A percentile compares a stretch with the other conserved stretches of the same genome.
Conservation (phyloP, 2,329 filamentous ascomycete genomes). For the Exophiala sideris region DNA sequence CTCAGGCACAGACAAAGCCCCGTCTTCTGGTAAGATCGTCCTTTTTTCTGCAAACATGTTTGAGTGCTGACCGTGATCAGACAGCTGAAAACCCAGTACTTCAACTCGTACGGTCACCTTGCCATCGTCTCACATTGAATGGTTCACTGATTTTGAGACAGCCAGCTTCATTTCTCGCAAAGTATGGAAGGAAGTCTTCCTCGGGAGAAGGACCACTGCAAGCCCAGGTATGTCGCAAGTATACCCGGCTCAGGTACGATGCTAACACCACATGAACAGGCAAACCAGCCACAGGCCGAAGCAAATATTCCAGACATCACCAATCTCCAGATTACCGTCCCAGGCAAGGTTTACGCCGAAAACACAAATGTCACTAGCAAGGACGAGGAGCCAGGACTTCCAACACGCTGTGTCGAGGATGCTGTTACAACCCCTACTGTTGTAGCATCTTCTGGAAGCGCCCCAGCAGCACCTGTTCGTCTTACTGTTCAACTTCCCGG, state of each 20-base stretch:
- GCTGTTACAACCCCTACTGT: not conserved
- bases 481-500: conserved; percentile 6
- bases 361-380: not conserved
- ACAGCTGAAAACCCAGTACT: conserved; percentile 7
- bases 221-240: conserved; percentile 7
- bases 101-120: conserved; percentile 5
- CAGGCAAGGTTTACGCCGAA: not conserved
- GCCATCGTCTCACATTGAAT: not conserved
- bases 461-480: not conserved
- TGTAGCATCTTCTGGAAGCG: not conserved
- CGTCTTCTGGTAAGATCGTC: conserved; percentile 10
- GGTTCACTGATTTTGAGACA: conserved; percentile 8
- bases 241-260: not conserved
- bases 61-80: conserved; percentile 2
- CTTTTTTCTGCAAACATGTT: not conserved
- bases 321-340: not conserved
- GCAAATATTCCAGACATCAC: conserved; percentile 1
- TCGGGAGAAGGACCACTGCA: not conserved
- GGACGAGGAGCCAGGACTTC: not conserved
- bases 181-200: conserved; percentile 12
- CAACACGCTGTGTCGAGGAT: not conserved
- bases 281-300: not conserved
- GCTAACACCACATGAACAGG: not conserved
- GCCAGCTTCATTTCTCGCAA: conserved; percentile 15
- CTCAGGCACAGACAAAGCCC: not conserved